Conservation (phyloP, 768 basidiomycete species). For the Nidula microcarpa region DNA sequence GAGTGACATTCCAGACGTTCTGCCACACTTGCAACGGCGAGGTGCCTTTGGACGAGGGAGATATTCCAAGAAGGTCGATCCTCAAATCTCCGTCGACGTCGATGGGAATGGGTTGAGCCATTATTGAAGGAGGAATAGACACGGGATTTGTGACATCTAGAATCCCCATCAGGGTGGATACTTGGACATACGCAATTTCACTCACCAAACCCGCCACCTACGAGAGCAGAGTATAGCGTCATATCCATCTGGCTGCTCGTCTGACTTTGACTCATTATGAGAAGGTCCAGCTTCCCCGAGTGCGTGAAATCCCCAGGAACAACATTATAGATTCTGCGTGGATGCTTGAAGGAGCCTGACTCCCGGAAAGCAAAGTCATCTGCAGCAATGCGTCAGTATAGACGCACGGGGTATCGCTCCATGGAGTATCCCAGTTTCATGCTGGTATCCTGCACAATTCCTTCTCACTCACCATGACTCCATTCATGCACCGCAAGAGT, state of each 20-base stretch:
- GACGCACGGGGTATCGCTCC: too few species aligned
- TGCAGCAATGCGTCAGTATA: constrained; percentile 19
- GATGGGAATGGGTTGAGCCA: constrained; percentile 80
- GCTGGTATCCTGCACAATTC: too few species aligned
- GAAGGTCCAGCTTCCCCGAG: constrained; percentile 85
- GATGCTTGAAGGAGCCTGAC: constrained; percentile 51
- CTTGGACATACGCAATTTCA: not conserved
- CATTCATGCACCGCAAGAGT: constrained; percentile 77
- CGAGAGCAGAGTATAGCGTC: constrained; percentile 63
- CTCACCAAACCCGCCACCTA: constrained; percentile 66
- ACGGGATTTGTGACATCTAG: constrained; percentile 42
- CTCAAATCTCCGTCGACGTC: constrained; percentile 88
- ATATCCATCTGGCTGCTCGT: constrained; percentile 55
- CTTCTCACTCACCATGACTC: constrained; percentile 79
- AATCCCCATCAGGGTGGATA: not conserved
- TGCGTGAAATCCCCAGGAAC: constrained; percentile 94
- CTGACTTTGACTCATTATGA: constrained; percentile 74
- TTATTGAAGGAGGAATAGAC: constrained; percentile 57
- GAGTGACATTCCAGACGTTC: constrained; percentile 72
- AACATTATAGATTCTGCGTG: constrained; percentile 66
- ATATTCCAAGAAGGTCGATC: constrained; percentile 79
- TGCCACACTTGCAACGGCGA: constrained; percentile 68
- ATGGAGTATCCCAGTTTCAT: too few species aligned
- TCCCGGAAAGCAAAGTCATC: constrained; percentile 56
- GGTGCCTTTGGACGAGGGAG: constrained; percentile 28